Percentiles rank a stretch among this genome's conserved stretches.
These are phyloP conservation scores for Cercospora nicotianae DNA, from an alignment of 2,329 filamentous ascomycete species.

Conservation along the genomic window DNA sequence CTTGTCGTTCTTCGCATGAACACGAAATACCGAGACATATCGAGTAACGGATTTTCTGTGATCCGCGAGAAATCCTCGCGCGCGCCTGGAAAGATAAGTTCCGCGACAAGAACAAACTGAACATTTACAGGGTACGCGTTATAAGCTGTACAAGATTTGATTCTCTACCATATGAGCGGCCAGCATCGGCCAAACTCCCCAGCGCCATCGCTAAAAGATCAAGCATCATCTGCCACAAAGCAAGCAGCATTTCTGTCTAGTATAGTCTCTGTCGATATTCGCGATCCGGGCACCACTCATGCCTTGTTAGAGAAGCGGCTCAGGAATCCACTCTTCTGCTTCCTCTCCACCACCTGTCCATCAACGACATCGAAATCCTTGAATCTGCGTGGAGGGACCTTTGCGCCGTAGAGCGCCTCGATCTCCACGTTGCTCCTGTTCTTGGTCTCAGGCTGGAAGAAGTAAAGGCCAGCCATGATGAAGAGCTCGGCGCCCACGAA, in stretches of 20 bases:
- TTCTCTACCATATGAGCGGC: not conserved
- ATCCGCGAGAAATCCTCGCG: not conserved
- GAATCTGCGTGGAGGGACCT: slow-evolving; percentile 28
- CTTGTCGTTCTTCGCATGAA: not conserved
- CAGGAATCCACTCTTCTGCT: slow-evolving; percentile 23
- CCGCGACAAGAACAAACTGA: not conserved
- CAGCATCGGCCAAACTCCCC: not conserved
- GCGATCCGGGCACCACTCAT: not conserved
- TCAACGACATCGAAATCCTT: slow-evolving; percentile 29
- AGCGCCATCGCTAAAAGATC: not conserved
- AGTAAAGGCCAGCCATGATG: slow-evolving; percentile 37
- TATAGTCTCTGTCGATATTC: not conserved
- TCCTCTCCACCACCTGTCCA: slow-evolving; percentile 28
- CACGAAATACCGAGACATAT: not conserved
- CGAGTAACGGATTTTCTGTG: no score
- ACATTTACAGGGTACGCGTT: not conserved
- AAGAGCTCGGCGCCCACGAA: slow-evolving; percentile 42
- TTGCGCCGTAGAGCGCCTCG: slow-evolving; percentile 30
- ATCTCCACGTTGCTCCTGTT: slow-evolving; percentile 42
- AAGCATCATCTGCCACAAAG: not conserved
- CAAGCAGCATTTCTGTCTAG: not conserved
- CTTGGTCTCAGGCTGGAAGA: slow-evolving; percentile 44
- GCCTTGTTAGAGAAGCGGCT: slow-evolving; percentile 26
- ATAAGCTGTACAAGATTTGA: not conserved
- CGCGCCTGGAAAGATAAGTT: not conserved